Evolutionary conservation across 2,329 filamentous ascomycete genomes (phyloP).

Genomic region (Trichoderma endophyticum): DNA sequence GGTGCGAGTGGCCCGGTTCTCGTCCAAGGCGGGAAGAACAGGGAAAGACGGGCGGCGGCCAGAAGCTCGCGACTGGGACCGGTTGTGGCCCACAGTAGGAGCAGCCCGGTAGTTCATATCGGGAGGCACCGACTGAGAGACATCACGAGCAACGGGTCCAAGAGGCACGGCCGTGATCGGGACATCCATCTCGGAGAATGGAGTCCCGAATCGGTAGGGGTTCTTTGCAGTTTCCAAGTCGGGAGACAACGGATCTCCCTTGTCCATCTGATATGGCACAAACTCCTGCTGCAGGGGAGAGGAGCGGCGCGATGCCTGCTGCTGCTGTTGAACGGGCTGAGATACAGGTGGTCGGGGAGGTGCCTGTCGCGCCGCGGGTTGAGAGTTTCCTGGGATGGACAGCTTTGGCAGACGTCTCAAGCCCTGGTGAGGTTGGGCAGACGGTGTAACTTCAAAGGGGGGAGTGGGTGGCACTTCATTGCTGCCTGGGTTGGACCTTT

Average conservation of each 20-base stretch:
- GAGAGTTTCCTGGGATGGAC: slow-evolving; percentile 49
- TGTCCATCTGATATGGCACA: slow-evolving; percentile 52
- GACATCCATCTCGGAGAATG: slow-evolving; percentile 86
- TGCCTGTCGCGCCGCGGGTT: slow-evolving; percentile 27
- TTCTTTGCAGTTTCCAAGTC: slow-evolving; percentile 56
- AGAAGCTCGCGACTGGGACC: slow-evolving; percentile 55
- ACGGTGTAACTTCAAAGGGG: slow-evolving; percentile 62
- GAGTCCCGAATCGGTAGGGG: slow-evolving; percentile 76
- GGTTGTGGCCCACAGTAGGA: slow-evolving; percentile 34
- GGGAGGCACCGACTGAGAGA: slow-evolving; percentile 87
- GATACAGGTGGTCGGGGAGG: slow-evolving; percentile 30
- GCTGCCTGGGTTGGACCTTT: slow-evolving; percentile 52
- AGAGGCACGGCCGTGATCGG: slow-evolving; percentile 71
- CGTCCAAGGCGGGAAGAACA: slow-evolving; percentile 66
- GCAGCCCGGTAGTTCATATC: slow-evolving; percentile 76
- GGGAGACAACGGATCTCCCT: slow-evolving; percentile 48
- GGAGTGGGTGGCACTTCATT: slow-evolving; percentile 66
- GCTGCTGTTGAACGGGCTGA: slow-evolving; percentile 24
- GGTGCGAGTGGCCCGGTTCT: slow-evolving; percentile 52
- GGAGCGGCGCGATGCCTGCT: slow-evolving; percentile 20
- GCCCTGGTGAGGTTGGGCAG: slow-evolving; percentile 49
- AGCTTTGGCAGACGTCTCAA: slow-evolving; percentile 61
- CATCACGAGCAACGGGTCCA: slow-evolving; percentile 72
- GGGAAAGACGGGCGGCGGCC: slow-evolving; percentile 65
- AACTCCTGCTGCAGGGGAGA: slow-evolving; percentile 34